These are phyloP conservation scores for Santalum album DNA, from an alignment of 164 flowering plant genomes.

Conservation along the genomic window DNA sequence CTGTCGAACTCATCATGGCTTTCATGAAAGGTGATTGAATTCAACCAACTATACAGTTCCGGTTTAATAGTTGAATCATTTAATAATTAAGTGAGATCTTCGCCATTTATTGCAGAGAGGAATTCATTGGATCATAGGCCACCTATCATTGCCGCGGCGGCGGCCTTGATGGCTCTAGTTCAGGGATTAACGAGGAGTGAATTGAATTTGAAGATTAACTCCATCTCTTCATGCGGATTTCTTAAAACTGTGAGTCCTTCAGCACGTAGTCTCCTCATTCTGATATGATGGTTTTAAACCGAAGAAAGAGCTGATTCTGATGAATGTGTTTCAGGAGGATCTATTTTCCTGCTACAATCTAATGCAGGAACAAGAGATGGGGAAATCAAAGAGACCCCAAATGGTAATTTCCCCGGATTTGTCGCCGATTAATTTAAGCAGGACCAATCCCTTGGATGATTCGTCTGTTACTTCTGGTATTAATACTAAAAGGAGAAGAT, in stretches of 20 bases:
- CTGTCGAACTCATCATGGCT: constrained; percentile 30
- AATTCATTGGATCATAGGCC: constrained; percentile 41
- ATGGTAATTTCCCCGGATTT: constrained; percentile 20
- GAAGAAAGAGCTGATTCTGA: no score
- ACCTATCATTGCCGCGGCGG: constrained; percentile 60
- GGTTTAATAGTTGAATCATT: no score
- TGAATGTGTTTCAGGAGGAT: constrained; percentile 30
- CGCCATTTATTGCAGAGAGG: constrained; percentile 29
- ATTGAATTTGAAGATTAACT: constrained; percentile 33
- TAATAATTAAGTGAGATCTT: no score
- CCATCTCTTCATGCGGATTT: constrained; percentile 18
- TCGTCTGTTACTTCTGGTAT: constrained; percentile 17
- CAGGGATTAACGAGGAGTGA: constrained; percentile 29
- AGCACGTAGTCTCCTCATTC: background rate
- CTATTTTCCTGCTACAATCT: constrained; percentile 34
- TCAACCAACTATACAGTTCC: no score
- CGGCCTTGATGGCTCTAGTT: constrained; percentile 39
- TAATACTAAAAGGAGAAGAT: constrained; percentile 31
- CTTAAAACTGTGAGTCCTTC: constrained; percentile 32
- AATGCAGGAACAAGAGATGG: constrained; percentile 28
- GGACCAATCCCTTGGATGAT: constrained; percentile 6
- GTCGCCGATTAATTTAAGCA: constrained; percentile 16
- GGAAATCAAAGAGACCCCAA: constrained; percentile 16
- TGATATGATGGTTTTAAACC: no score
- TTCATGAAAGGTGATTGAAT: constrained; percentile 37